Evolutionary conservation across 768 basidiomycete species (phyloP).

Genomic region (Psilocybe azurescens): DNA sequence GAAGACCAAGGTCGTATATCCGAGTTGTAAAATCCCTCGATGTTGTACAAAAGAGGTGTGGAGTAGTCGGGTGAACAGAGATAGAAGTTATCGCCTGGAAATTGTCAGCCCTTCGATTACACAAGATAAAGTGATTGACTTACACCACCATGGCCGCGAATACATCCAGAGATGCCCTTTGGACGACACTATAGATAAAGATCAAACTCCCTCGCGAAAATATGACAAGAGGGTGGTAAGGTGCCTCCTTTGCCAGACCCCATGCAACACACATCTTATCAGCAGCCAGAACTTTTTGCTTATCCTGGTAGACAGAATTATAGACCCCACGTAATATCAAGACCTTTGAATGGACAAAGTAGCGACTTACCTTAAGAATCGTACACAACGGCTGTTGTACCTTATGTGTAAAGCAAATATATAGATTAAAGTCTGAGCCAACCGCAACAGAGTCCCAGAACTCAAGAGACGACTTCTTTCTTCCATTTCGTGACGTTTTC

Average conservation of each 20-base stretch:
- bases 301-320: slow-evolving; percentile 15
- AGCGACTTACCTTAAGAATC: slow-evolving; percentile 29
- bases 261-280: slow-evolving; percentile 58
- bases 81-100: slow-evolving; percentile 68
- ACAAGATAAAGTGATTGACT: slow-evolving; percentile 28
- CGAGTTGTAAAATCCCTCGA: slow-evolving; percentile 74
- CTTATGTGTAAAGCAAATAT: slow-evolving; percentile 41
- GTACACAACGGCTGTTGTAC: slow-evolving; percentile 39
- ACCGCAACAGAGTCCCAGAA: slow-evolving; percentile 61
- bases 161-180: slow-evolving; percentile 46
- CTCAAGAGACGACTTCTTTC: slow-evolving; percentile 40
- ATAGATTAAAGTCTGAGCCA: slow-evolving; percentile 41
- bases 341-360: too few species aligned
- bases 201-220: slow-evolving; percentile 59
- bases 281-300: slow-evolving; percentile 26
- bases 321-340: too few species aligned
- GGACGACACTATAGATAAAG: slow-evolving; percentile 56
- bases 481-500: slow-evolving; percentile 48
- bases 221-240: slow-evolving; percentile 61
- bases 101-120: background rate
- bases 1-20: slow-evolving; percentile 66
- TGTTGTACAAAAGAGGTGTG: slow-evolving; percentile 71
- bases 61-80: slow-evolving; percentile 61
- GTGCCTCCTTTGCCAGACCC: slow-evolving; percentile 48
- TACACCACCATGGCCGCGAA: slow-evolving; percentile 79